Evolutionary conservation across 805 yeast species (phyloP).

Genomic region (Candida vartiovaarae): DNA sequence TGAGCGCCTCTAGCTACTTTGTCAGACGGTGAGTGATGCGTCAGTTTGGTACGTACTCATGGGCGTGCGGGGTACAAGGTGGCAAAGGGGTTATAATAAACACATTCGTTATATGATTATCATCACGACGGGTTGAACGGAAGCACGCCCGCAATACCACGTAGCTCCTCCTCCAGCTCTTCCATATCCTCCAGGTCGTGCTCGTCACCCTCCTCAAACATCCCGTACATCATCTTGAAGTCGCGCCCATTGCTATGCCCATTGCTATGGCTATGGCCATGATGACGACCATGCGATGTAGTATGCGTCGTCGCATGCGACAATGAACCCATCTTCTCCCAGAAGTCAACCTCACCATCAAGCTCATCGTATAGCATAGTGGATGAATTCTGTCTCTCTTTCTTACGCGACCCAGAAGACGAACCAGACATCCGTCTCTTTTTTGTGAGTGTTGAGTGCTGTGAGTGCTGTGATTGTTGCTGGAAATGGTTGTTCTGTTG

Average conservation of each 20-base stretch:
- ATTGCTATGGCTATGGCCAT: constrained; percentile 2
- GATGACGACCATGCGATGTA: constrained; percentile 9
- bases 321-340: constrained; percentile 60
- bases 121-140: constrained; percentile 21
- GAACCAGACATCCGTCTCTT: constrained; percentile 17
- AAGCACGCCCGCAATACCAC: constrained; percentile 14
- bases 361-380: constrained; percentile 32
- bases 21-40: constrained; percentile 37
- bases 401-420: constrained; percentile 14
- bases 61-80: no score
- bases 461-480: constrained; percentile 4
- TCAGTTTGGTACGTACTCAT: no score
- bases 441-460: not conserved
- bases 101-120: not conserved
- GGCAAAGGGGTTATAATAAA: no score
- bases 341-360: constrained; percentile 62
- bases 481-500: constrained; percentile 6
- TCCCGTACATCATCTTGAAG: constrained; percentile 3
- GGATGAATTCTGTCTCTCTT: not conserved
- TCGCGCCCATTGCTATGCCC: not conserved
- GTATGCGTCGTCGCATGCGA: constrained; percentile 28
- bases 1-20: constrained; percentile 71
- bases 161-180: constrained; percentile 19
- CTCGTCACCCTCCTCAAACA: constrained; percentile 15
- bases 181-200: constrained; percentile 9